Conservation (phyloP, 768 basidiomycete genomes). For the Coprinopsis strossmayeri region DNA sequence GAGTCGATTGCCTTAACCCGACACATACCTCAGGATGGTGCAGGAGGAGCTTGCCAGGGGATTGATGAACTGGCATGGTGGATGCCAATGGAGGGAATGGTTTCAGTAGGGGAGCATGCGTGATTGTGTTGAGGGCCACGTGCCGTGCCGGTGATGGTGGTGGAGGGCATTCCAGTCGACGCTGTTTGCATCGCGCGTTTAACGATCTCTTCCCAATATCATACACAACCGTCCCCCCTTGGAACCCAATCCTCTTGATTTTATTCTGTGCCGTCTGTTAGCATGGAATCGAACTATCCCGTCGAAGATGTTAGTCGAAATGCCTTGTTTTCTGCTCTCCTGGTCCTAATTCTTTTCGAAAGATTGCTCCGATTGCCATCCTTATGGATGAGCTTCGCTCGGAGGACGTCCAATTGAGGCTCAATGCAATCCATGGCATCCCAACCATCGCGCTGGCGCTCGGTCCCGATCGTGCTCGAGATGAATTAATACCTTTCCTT, state of each 20-base stretch:
- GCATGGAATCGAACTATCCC: constrained; percentile 59
- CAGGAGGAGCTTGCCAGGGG: constrained; percentile 38
- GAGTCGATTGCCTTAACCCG: neutral
- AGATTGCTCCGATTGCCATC: constrained; percentile 94
- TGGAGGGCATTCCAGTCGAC: neutral
- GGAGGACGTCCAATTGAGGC: constrained; percentile 92
- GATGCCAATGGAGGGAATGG: neutral
- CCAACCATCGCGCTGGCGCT: constrained; percentile 97
- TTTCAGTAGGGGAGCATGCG: neutral
- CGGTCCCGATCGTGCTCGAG: constrained; percentile 89
- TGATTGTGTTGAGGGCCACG: neutral
- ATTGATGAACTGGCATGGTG: constrained; percentile 52
- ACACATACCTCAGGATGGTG: constrained; percentile 54
- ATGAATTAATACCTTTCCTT: constrained; percentile 94
- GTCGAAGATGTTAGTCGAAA: constrained; percentile 57
- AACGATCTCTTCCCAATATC: neutral
- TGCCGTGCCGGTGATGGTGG: neutral
- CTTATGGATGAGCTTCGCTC: constrained; percentile 97
- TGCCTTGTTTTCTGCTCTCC: constrained; percentile 13
- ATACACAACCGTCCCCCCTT: neutral
- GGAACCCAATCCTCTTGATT: neutral
- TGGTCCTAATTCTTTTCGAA: constrained; percentile 15
- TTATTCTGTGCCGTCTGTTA: neutral
- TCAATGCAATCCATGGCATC: constrained; percentile 95
- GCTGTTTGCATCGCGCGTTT: neutral